phyloP scores from a whole-genome alignment of 768 basidiomycete genomes.

The Candolleomyces eurysporus region DNA sequence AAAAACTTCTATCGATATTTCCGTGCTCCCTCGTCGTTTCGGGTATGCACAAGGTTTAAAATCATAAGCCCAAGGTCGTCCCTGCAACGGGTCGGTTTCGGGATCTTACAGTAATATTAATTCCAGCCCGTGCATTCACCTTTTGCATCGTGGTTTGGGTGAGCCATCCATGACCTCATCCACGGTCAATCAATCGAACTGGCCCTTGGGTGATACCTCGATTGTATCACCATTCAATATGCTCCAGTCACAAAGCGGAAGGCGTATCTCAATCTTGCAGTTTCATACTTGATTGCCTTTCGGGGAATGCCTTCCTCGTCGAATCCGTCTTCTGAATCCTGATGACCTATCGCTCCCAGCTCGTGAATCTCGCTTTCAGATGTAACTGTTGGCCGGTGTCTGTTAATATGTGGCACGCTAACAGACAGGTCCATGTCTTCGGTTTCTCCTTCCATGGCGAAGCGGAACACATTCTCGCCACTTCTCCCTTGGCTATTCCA shows the following conservation, averaged over 20 bases:
- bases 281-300: conserved; percentile 24
- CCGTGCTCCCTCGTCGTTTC: neutral
- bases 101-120: neutral
- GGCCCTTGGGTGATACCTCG: neutral
- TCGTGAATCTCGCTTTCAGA: conserved; percentile 3
- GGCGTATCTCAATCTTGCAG: neutral
- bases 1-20: neutral
- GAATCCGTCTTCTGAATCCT: conserved; percentile 18
- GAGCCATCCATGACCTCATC: too few species aligned
- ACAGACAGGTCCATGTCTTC: conserved; percentile 25
- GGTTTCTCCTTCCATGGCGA: conserved; percentile 23
- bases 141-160: too few species aligned
- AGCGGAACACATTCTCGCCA: conserved; percentile 19
- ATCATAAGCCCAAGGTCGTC: neutral
- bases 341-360: conserved; percentile 5
- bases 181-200: too few species aligned
- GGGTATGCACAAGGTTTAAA: conserved; percentile 9
- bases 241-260: neutral
- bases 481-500: conserved; percentile 9
- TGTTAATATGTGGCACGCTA: conserved; percentile 23
- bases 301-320: conserved; percentile 27
- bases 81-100: neutral
- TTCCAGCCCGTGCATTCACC: too few species aligned
- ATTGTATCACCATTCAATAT: neutral
- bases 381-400: conserved; percentile 22